Conservation (phyloP, 169 alveolate species). For the Plasmodium cynomolgi region DNA sequence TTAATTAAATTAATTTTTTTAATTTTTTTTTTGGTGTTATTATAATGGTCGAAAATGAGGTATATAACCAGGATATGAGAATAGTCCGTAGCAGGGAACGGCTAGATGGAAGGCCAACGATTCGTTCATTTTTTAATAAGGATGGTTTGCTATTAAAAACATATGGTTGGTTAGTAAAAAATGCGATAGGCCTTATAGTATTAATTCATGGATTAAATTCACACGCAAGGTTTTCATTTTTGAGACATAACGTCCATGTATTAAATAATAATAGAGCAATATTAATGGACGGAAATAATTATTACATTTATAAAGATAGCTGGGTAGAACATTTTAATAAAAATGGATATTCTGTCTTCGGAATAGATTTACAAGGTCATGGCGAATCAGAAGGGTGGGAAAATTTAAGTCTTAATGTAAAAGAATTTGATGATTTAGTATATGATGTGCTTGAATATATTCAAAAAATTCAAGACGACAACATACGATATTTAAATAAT, state of each 20-base stretch:
- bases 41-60: not conserved
- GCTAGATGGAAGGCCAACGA: not conserved
- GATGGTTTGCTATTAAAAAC: not conserved
- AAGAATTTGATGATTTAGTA: not conserved
- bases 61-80: not conserved
- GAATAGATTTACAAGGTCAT: not conserved
- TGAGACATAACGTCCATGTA: not conserved
- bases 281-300: not conserved
- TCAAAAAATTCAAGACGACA: not conserved
- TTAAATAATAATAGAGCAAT: not conserved
- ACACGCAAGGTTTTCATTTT: not conserved
- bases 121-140: not conserved
- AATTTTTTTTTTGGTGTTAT: not conserved
- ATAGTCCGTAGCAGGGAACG: not conserved
- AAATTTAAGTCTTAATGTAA: not conserved
- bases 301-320: not conserved
- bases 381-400: not conserved
- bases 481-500: not conserved
- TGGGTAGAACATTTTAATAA: not conserved
- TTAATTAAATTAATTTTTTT: too few species aligned
- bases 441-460: not conserved
- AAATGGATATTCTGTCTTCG: not conserved
- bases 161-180: not conserved
- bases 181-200: not conserved
- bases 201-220: not conserved